Base-by-base conservation (phyloP, 306 rosid species). In the Abrus pulchellus region DNA sequence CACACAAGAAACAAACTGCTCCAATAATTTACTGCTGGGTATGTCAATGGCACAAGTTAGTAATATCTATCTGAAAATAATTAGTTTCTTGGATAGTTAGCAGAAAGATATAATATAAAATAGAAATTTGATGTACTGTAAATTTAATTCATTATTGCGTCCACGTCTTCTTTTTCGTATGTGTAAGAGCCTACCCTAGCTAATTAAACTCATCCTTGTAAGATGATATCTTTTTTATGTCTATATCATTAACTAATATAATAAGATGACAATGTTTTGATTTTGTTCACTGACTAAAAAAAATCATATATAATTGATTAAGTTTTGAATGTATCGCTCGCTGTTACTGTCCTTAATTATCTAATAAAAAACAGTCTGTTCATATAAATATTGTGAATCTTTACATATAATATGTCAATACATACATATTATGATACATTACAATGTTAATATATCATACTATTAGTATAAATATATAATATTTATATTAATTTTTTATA, bases 1-100 rank as follows among this genome's bases (percentile, higher is more conserved):
- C n/a, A n/a, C n/a, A 55, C 64, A 72, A 72, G 76, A 72, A 72
- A 72, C 33, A 20, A 53, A 72, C 76, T 52, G 53, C 76, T 72
- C 34, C 60, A 30, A 14, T 14, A 52, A 71, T 9, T 14, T 52
- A 34, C 8, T 52, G 2, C 13, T 34, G 11, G 47, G 49, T 7
- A 27, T 45, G 56, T 68, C 72, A 45, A 5, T 45, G 55, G 73
- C 72, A 5, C 73, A 27, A 44, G 56, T 68, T 66, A 68, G 56
- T 27, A 68, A 70, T 6, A 49, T 8, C 0, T 6, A 33, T 11
- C 2, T 34, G 7, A 6, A 14, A 30, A 32, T 12, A 27, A 34
- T 72, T 33, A 11, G 27, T 11, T 72, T 34, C 50, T 40, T 71
- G 43, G 61, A 29, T 14, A 34, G 49, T 34, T 52, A 52, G 7